These are phyloP conservation scores for Mucuna pruriens DNA, from an alignment of 306 rosid genomes.

Conservation along the genomic window DNA sequence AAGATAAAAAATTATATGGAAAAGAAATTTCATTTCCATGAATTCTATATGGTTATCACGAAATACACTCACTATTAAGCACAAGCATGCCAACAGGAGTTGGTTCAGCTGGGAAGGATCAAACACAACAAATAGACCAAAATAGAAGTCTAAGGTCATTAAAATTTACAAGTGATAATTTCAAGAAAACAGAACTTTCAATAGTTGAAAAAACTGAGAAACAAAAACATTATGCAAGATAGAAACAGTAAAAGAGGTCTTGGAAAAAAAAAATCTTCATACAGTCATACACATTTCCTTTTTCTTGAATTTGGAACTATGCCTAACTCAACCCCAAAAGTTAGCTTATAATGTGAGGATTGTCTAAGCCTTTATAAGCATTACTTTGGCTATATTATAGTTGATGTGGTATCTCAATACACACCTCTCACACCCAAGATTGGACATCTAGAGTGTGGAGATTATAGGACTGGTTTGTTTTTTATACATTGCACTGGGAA, in stretches of 20 bases:
- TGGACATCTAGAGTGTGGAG: not conserved
- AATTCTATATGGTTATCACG: conserved; percentile 1
- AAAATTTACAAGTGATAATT: not conserved
- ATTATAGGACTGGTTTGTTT: not conserved
- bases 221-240: not conserved
- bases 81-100: not conserved
- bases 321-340: too few relatives aligned
- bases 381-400: not conserved
- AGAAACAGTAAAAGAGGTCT: not conserved
- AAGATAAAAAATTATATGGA: not conserved
- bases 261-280: not conserved
- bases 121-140: not conserved
- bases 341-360: too few relatives aligned
- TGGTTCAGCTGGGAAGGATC: not conserved
- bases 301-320: not conserved
- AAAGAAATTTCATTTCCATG: conserved; percentile 16
- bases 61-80: not conserved
- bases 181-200: not conserved
- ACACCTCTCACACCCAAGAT: not conserved
- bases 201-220: not conserved
- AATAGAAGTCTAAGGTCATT: not conserved
- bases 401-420: not conserved
- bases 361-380: too few relatives aligned
- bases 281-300: not conserved
- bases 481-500: not conserved